Percentiles rank a stretch among this genome's conserved stretches.
phyloP scores from a whole-genome alignment of 495 filamentous ascomycete genomes.

The Chaetomium fimeti region DNA sequence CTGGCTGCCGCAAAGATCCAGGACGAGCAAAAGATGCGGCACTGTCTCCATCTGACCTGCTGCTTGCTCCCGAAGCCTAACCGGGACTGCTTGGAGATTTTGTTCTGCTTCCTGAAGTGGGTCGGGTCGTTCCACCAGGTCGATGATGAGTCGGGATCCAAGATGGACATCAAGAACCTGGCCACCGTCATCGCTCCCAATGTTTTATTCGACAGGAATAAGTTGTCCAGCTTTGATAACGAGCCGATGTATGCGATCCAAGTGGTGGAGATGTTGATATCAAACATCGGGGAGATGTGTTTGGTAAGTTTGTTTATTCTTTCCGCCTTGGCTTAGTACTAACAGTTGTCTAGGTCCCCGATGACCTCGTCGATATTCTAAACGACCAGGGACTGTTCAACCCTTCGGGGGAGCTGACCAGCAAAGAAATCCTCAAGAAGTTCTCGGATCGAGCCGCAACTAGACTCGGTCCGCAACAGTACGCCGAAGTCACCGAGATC shows the following conservation, averaged over 20 bases:
- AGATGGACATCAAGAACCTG: slow-evolving; percentile 99
- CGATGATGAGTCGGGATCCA: slow-evolving; percentile 87
- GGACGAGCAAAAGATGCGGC: slow-evolving; percentile 76
- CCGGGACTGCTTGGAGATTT: slow-evolving; percentile 89
- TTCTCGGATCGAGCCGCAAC: slow-evolving; percentile 72
- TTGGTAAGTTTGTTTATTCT: slow-evolving; percentile 60
- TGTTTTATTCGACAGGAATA: slow-evolving; percentile 74
- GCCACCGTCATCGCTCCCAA: slow-evolving; percentile 98
- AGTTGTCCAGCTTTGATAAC: slow-evolving; percentile 64
- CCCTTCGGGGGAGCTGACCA: slow-evolving; percentile 80
- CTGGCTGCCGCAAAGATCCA: slow-evolving; percentile 86
- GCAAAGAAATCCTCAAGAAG: slow-evolving; percentile 92
- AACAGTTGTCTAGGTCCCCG: slow-evolving; percentile 68
- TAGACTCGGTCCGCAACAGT: slow-evolving; percentile 53
- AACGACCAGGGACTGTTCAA: slow-evolving; percentile 79
- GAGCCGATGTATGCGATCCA: slow-evolving; percentile 89
- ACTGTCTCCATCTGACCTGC: slow-evolving; percentile 86
- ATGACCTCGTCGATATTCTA: slow-evolving; percentile 82
- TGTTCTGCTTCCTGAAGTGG: slow-evolving; percentile 98
- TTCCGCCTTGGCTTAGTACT: slow-evolving; percentile 18
- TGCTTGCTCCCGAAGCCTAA: slow-evolving; percentile 91
- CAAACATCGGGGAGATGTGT: slow-evolving; percentile 93
- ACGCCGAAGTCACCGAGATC: slow-evolving; percentile 58
- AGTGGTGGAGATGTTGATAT: slow-evolving; percentile 83
- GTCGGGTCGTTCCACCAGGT: slow-evolving; percentile 94